Evolutionary conservation across 2,329 filamentous ascomycete species (phyloP).

Genomic region (Aureobasidium lini): DNA sequence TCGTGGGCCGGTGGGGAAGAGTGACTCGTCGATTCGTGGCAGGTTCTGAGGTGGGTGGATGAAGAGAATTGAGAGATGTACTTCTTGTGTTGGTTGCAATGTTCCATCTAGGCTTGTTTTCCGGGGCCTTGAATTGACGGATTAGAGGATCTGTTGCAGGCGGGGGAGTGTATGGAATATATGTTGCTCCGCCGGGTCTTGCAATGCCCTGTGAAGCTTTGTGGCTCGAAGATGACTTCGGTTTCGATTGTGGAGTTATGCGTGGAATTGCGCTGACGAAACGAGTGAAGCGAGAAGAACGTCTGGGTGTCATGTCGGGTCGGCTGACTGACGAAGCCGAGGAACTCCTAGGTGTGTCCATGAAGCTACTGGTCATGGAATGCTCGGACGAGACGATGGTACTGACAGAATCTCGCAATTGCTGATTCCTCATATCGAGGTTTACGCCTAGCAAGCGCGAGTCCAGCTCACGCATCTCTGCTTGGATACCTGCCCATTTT

Average conservation of each 20-base stretch:
- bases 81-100: slow-evolving; percentile 51
- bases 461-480: slow-evolving; percentile 72
- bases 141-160: slow-evolving; percentile 23
- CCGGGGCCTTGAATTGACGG: slow-evolving; percentile 34
- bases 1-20: slow-evolving; percentile 1
- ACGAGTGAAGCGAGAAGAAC: slow-evolving; percentile 8
- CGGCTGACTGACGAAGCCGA: slow-evolving; percentile 50
- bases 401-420: slow-evolving; percentile 84
- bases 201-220: background rate
- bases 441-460: slow-evolving; percentile 63
- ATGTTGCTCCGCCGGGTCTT: background rate
- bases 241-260: slow-evolving; percentile 13
- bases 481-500: slow-evolving; percentile 71
- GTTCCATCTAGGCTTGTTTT: slow-evolving; percentile 65
- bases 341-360: slow-evolving; percentile 55
- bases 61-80: slow-evolving; percentile 23
- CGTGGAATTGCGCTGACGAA: slow-evolving; percentile 12
- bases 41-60: slow-evolving; percentile 27
- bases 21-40: slow-evolving; percentile 27
- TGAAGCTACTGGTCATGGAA: slow-evolving; percentile 60
- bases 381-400: slow-evolving; percentile 81
- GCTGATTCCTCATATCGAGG: slow-evolving; percentile 52
- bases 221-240: background rate
- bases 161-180: slow-evolving; percentile 13
- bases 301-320: slow-evolving; percentile 37